phyloP scores from a whole-genome alignment of 345 rosid species.

The Adansonia digitata region DNA sequence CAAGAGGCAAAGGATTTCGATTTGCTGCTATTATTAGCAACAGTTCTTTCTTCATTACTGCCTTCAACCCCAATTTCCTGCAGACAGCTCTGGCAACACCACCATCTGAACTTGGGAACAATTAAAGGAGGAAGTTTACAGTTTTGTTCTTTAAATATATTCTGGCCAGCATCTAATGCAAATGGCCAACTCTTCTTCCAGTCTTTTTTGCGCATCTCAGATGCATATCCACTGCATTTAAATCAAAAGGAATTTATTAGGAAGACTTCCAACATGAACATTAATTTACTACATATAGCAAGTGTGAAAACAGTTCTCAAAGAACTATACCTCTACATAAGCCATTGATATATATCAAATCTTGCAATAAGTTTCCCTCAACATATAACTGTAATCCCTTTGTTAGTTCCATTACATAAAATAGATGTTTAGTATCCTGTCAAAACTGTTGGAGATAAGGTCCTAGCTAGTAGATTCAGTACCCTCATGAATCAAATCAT shows the following conservation, averaged over 20 bases:
- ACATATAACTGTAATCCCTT: neutral
- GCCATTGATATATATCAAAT: neutral
- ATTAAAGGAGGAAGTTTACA: conserved; percentile 44
- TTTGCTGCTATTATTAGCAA: conserved; percentile 9
- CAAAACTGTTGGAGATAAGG: neutral
- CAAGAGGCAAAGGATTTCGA: conserved; percentile 22
- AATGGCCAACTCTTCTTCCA: conserved; percentile 58
- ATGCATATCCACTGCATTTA: conserved; percentile 62
- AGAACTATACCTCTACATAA: neutral
- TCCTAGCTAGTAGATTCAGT: neutral
- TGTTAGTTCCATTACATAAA: neutral
- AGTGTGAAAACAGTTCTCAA: neutral
- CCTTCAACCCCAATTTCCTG: conserved; percentile 26
- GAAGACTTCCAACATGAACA: conserved; percentile 6
- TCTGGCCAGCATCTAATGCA: conserved; percentile 28
- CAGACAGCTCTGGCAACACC: conserved; percentile 47
- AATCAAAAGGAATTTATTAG: conserved; percentile 10
- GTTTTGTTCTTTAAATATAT: conserved; percentile 27
- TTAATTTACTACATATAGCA: neutral
- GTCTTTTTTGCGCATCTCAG: conserved; percentile 45
- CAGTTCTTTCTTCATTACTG: conserved; percentile 15
- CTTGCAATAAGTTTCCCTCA: neutral
- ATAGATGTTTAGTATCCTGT: neutral
- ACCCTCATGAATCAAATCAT: neutral
- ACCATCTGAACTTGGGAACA: conserved; percentile 50